phyloP scores from a whole-genome alignment of 129 eudicot species.

The Glebionis coronaria region DNA sequence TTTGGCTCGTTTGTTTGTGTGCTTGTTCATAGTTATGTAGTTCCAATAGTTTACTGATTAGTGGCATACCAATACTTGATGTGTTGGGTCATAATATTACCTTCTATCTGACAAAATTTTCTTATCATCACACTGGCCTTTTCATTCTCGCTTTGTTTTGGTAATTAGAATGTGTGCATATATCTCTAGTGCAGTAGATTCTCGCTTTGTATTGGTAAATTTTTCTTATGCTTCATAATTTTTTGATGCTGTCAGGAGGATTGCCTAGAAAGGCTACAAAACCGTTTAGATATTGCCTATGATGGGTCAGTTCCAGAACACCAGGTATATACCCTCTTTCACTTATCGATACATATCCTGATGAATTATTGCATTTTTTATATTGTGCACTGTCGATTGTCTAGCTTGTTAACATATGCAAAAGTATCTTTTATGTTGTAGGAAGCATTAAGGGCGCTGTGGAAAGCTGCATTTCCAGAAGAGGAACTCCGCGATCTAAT shows the following conservation, averaged over 20 bases:
- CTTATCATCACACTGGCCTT: slow-evolving; percentile 3
- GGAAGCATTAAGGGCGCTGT: slow-evolving; percentile 87
- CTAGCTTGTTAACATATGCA: slow-evolving; percentile 5
- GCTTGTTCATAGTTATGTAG: slow-evolving; percentile 10
- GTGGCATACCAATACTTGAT: background rate
- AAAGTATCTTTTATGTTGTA: slow-evolving; percentile 23
- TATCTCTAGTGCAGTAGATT: background rate
- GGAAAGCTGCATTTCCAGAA: slow-evolving; percentile 95
- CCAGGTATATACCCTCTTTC: slow-evolving; percentile 48
- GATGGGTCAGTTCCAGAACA: slow-evolving; percentile 80
- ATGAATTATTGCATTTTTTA: background rate
- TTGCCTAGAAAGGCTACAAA: slow-evolving; percentile 76
- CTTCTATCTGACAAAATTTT: background rate
- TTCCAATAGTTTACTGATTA: slow-evolving; percentile 4
- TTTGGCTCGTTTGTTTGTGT: background rate
- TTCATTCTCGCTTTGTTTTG: background rate
- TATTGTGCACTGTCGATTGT: background rate
- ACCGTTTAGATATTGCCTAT: slow-evolving; percentile 77
- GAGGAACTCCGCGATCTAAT: slow-evolving; percentile 69
- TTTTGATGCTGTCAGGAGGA: slow-evolving; percentile 59
- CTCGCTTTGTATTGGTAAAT: too few relatives aligned
- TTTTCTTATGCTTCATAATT: slow-evolving; percentile 23
- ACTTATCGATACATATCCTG: background rate
- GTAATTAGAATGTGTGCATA: background rate
- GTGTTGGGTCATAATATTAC: slow-evolving; percentile 5